Conservation (phyloP, 75 land plant species). For the Chamaecyparis obtusa region DNA sequence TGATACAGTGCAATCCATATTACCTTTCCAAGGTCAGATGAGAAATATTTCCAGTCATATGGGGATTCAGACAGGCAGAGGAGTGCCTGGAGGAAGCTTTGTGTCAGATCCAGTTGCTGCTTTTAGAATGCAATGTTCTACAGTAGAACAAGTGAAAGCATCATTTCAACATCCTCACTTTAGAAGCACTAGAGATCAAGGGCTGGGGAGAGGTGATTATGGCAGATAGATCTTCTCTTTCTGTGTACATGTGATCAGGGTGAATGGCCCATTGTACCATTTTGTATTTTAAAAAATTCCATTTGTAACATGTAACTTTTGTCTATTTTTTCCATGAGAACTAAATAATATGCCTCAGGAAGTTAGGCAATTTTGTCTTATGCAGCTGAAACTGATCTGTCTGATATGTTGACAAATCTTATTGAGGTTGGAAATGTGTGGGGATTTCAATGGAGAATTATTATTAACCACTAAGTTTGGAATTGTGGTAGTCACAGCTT, state of each 20-base stretch:
- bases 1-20: conserved; percentile 7
- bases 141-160: neutral
- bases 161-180: neutral
- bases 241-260: neutral
- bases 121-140: neutral
- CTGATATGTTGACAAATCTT: neutral
- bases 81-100: neutral
- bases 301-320: neutral
- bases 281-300: neutral
- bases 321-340: conserved; percentile 3
- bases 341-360: conserved; percentile 4
- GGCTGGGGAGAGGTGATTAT: neutral
- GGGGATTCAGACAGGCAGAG: neutral
- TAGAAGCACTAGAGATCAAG: conserved; percentile 1
- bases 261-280: conserved; percentile 6
- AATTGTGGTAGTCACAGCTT: neutral
- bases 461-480: neutral
- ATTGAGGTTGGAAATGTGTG: neutral
- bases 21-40: neutral
- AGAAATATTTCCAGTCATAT: neutral
- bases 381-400: neutral
- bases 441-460: neutral
- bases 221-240: neutral
- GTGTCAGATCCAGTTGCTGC: conserved; percentile 5
- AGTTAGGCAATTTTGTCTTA: neutral